Evolutionary conservation across 352 stramenopile species (phyloP).

Genomic region (Pythium folliculosum): DNA sequence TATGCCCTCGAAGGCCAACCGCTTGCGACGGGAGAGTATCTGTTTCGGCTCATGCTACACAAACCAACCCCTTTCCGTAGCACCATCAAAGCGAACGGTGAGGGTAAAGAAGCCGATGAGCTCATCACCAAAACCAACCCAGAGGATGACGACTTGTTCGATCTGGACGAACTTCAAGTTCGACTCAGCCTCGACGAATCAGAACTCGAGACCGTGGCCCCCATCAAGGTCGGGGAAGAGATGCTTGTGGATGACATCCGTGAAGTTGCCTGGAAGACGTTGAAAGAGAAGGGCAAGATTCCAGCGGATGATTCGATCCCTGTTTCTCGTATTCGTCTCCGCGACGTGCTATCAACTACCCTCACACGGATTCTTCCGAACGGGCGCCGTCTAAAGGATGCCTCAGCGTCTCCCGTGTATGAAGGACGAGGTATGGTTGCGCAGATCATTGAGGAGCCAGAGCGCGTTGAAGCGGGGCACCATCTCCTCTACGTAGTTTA

Average conservation of each 20-base stretch:
- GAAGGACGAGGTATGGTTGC: constrained; percentile 75
- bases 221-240: constrained; percentile 76
- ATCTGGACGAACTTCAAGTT: constrained; percentile 65
- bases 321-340: constrained; percentile 55
- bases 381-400: constrained; percentile 59
- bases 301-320: constrained; percentile 32
- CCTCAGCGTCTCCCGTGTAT: constrained; percentile 72
- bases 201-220: constrained; percentile 54
- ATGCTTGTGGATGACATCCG: constrained; percentile 77
- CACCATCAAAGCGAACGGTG: background rate
- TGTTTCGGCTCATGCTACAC: constrained; percentile 73
- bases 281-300: constrained; percentile 49
- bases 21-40: constrained; percentile 72
- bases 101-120: background rate
- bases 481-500: constrained; percentile 69
- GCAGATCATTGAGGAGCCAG: constrained; percentile 61
- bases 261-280: constrained; percentile 40
- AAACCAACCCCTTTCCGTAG: constrained; percentile 19
- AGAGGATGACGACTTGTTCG: constrained; percentile 41
- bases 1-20: constrained; percentile 68
- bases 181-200: constrained; percentile 51
- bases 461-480: constrained; percentile 47
- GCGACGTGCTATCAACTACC: constrained; percentile 65
- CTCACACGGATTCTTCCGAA: constrained; percentile 70
- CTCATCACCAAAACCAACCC: constrained; percentile 27